Evolutionary conservation across 441 rosid genomes (phyloP), one percentile per base, ranked within the genome.

Genomic region (Eruca vesicaria): DNA sequence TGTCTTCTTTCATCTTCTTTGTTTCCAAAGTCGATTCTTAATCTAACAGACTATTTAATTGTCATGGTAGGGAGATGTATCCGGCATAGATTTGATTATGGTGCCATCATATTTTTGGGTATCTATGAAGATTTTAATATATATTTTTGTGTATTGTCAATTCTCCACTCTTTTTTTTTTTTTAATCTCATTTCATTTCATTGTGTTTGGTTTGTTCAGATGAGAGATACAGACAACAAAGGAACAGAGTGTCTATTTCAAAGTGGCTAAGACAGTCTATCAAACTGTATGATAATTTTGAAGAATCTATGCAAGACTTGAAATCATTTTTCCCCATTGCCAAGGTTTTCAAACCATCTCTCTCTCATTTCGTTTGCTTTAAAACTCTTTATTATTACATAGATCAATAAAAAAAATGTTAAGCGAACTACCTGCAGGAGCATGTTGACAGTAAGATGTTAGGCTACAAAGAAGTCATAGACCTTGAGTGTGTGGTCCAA

Each of bases 191-290:
- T 15, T 57, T 43, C 21, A 23, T 62, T 62, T 7, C 48, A n/a
- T 55, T 68, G 71, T 62, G 65, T 67, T 73, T 50, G 77, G 28
- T 78, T 41, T 7, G 56, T 73, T 20, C 88, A 96, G 98, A 96
- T 86, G 93, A 89, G 82, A 92, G 98, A 43, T 96, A 84, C 82
- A 81, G 66, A 76, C 87, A 89, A 68, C 92, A 87, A 81, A 82
- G 92, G 84, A 93, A 93, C 68, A 82, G 79, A 78, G 68, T 75
- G 38, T 79, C 88, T 73, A 87, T 93, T 83, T 89, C 99, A 26
- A 96, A 92, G 85, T 93, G 99, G 99, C 87, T 93, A 66, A 92
- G 91, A 88, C 91, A 90, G 71, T 90, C 92, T 53, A 81, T 96
- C 69, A 81, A 79, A 76, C 83, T 78, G 74, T 84, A 86, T 71